Percentiles rank a stretch among this genome's conserved stretches.
Evolutionary conservation across 345 rosid species (phyloP).

Genomic region (Adansonia digitata): DNA sequence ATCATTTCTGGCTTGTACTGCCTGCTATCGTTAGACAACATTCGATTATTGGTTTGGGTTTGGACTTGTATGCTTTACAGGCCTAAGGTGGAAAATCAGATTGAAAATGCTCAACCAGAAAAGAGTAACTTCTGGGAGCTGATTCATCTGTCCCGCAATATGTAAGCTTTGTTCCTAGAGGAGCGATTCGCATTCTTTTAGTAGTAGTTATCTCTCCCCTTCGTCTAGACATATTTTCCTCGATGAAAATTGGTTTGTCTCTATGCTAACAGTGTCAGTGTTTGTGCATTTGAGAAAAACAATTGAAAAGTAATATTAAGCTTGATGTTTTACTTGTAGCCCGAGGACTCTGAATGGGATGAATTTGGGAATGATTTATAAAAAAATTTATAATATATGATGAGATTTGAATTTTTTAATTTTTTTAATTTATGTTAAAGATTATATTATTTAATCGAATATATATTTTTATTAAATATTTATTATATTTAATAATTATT

Average conservation of each 20-base stretch:
- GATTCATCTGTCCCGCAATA: constrained; percentile 49
- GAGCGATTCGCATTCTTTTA: too few species aligned
- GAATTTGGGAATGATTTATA: too few species aligned
- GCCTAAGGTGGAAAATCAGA: constrained; percentile 53
- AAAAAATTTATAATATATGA: too few species aligned
- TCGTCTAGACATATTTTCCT: background rate
- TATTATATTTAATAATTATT: too few species aligned
- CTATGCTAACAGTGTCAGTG: background rate
- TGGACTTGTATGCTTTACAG: constrained; percentile 38
- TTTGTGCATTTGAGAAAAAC: background rate
- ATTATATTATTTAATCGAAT: too few species aligned
- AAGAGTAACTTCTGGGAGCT: constrained; percentile 39
- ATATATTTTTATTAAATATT: too few species aligned
- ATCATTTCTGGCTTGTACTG: background rate
- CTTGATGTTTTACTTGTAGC: constrained; percentile 31
- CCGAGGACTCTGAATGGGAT: constrained; percentile 70
- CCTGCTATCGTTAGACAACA: background rate
- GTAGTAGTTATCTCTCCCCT: too few species aligned
- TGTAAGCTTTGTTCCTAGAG: constrained; percentile 44
- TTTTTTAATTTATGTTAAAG: too few species aligned
- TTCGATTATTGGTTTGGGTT: constrained; percentile 22
- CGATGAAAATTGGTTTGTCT: background rate
- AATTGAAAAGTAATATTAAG: background rate
- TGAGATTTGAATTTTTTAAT: constrained; percentile 96
- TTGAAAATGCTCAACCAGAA: constrained; percentile 47